Percentiles rank a stretch among this genome's conserved stretches.
Conservation (phyloP, 2,329 filamentous ascomycete species). For the Fusarium sp. region DNA sequence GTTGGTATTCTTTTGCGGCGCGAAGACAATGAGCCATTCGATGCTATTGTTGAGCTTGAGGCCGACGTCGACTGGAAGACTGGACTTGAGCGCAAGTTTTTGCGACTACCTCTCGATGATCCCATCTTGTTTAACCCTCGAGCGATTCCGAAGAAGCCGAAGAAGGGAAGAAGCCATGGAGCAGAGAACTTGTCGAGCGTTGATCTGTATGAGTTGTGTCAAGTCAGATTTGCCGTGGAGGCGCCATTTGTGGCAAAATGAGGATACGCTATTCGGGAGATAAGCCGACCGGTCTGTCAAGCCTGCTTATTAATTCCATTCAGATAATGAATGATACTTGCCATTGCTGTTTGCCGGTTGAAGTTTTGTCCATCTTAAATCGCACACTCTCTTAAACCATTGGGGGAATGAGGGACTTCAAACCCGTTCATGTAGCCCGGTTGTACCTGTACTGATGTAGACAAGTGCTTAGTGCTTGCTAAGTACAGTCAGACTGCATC, state of each 20-base stretch:
- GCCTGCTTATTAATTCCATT: too few relatives aligned
- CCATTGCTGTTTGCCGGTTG: too few relatives aligned
- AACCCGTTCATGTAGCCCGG: too few relatives aligned
- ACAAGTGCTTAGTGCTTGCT: too few relatives aligned
- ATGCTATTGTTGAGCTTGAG: not conserved
- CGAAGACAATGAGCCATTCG: not conserved
- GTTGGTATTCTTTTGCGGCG: not conserved
- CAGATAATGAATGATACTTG: too few relatives aligned
- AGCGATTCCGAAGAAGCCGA: not conserved
- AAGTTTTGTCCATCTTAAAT: too few relatives aligned
- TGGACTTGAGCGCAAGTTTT: not conserved
- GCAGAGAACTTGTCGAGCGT: not conserved
- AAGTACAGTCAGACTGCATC: too few relatives aligned
- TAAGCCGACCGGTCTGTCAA: too few relatives aligned
- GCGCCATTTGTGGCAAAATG: not conserved
- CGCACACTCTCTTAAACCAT: too few relatives aligned
- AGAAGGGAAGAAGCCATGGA: not conserved
- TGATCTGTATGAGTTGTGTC: not conserved
- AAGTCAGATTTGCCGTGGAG: conserved; percentile 2
- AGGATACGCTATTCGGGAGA: too few relatives aligned
- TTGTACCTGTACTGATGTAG: too few relatives aligned
- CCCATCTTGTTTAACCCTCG: not conserved
- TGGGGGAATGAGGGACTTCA: too few relatives aligned
- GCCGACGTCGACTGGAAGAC: conserved; percentile 5
- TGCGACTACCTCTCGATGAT: not conserved